Evolutionary conservation across 2,329 filamentous ascomycete species (phyloP).

Genomic region (Aspergillus sp.): DNA sequence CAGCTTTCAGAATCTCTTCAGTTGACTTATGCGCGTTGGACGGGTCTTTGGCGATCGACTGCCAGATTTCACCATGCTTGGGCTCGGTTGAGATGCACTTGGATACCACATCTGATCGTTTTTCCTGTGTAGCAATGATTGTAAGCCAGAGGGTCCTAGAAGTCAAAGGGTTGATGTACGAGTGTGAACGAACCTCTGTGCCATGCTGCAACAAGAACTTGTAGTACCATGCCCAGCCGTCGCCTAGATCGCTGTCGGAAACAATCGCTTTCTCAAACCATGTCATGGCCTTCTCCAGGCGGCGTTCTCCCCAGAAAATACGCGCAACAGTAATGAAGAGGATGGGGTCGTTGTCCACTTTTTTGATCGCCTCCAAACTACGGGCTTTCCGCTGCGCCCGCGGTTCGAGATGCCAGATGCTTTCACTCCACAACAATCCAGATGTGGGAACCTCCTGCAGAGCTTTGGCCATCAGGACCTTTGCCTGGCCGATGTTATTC

Average conservation of each 20-base stretch:
- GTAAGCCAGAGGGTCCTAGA: conserved; percentile 4
- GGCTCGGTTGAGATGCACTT: conserved; percentile 84
- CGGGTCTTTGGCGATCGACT: conserved; percentile 78
- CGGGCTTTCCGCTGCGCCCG: conserved; percentile 89
- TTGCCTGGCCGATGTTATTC: conserved; percentile 76
- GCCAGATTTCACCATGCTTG: conserved; percentile 89
- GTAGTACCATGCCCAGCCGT: conserved; percentile 98
- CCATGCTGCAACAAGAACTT: conserved; percentile 90
- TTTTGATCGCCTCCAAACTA: conserved; percentile 91
- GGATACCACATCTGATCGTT: conserved; percentile 74
- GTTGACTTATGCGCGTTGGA: conserved; percentile 67
- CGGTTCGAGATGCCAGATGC: conserved; percentile 89
- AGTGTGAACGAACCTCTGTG: conserved; percentile 56
- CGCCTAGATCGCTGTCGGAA: conserved; percentile 78
- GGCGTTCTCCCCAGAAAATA: conserved; percentile 92
- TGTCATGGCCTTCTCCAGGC: conserved; percentile 85
- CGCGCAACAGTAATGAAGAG: conserved; percentile 88
- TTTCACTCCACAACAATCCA: conserved; percentile 86
- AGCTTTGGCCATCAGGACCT: conserved; percentile 87
- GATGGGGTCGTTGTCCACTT: conserved; percentile 85
- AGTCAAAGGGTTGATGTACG: background rate
- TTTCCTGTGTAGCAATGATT: conserved; percentile 52
- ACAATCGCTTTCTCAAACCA: conserved; percentile 98
- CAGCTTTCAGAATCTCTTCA: conserved; percentile 79
- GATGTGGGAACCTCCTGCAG: conserved; percentile 86